Base-by-base conservation (phyloP, 495 filamentous ascomycete species). In the Neurospora cerealis region DNA sequence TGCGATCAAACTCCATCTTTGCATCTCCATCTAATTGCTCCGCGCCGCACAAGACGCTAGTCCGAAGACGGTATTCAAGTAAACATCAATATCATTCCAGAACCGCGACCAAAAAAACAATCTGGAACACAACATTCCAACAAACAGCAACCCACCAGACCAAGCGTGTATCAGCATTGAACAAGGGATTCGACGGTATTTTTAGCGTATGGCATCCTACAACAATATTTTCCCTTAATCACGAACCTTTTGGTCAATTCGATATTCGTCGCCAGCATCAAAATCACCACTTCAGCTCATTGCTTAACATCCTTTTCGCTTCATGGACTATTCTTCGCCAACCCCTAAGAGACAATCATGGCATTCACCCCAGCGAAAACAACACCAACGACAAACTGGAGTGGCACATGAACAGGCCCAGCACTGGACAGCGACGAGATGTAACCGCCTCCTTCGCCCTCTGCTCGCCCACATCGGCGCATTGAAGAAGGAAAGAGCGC, bases 371-470 rank as follows among this genome's bases (percentile, higher is more conserved):
- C 71, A 76, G 21, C 71, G 38, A 71, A 73, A 46, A 71, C 13
- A 37, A 69, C 39, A 41, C 4, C n/a, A 10, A 7, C n/a, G 10
- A 17, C 21, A 17, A 28, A 66, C 54, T 13, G 54, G 28, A 66
- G 3, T 13, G 24, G 21, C 39, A 40, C 40, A 72, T 37, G 75
- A 78, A 39, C 70, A 69, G 39, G 4, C 76, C 5, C 75, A 77
- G 70, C 81, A 84, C 38, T 90, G 88, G 88, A 89, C 86, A 8
- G 81, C 87, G 10, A 84, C 87, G 21, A 78, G 87, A 73, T 90
- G 88, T 70, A 83, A 87, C 71, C 84, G 87, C 13, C 80, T 90
- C 8, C 81, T 90, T 32, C 84, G 88, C 38, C 87, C 87, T 19
- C 78, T 90, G 34, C 79, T 86, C 28, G 84, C 86, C 24, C 85